Evolutionary conservation across 2,329 filamentous ascomycete species (phyloP), one percentile per base, ranked within the genome.

Genomic region (Talaromyces islandicus): DNA sequence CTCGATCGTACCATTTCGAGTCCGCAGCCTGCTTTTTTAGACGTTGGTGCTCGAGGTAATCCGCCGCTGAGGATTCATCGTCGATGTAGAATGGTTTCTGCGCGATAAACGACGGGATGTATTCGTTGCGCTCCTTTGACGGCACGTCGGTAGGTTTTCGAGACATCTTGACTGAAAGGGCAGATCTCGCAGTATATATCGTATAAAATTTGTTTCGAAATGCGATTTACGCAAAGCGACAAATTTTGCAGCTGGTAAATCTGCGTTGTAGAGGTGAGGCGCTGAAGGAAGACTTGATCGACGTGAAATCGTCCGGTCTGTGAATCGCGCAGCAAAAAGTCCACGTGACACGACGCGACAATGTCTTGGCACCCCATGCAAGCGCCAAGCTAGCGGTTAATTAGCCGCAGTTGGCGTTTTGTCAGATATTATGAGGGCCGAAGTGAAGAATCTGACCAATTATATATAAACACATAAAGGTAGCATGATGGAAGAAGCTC

Each of bases 11-110:
- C 93, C 92, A 96, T 85, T 90, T 88, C 29, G 90, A 88, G 52
- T 85, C 83, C 60, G 88, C 84, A 53, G 88, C 85, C 57, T 82
- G 77, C 66, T 89, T 87, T 60, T 92, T 87, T 27, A 93, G 81
- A 73, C 92, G 91, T 71, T 99, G 94, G 85, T 99, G 94, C 77
- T 96, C 91, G 65, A 99, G 90, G 73, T 97, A 99, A 70, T 97
- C 92, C 72, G 84, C 85, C 67, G 85, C 84, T 63, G 89, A 83
- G 62, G 88, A 85, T 65, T 88, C 88, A 71, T 92, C 90, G 68
- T 85, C 86, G 58, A 95, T 87, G 76, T 97, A 99, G 78, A 99
- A 99, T 4, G 94, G 94, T 67, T 95, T 92, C 75, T 96, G 97
- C 68, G 92, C 92, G 78, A 99, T 99, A 82, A 97, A 99, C 58